Conservation (phyloP, 768 basidiomycete genomes). For the Amanita pallidorosea region DNA sequence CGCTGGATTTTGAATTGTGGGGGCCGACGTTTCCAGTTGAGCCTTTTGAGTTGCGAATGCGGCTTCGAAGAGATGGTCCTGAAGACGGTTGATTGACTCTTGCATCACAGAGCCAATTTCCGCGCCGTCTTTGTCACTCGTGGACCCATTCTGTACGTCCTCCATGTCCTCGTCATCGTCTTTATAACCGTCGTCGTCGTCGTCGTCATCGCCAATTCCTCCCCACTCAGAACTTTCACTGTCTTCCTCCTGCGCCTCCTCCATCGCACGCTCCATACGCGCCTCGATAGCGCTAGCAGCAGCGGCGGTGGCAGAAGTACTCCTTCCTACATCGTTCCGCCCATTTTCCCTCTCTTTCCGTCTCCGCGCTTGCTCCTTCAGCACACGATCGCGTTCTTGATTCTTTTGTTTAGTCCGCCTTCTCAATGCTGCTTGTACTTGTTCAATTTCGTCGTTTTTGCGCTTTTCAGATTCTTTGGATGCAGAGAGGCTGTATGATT, state of each 20-base stretch:
- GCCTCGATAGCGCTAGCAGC: neutral
- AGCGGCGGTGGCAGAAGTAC: neutral
- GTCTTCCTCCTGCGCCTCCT: neutral
- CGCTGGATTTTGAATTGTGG: neutral
- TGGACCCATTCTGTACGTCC: neutral
- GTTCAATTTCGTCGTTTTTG: neutral
- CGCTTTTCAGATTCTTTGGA: neutral
- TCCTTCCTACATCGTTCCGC: neutral
- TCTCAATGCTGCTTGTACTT: neutral
- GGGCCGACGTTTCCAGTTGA: neutral
- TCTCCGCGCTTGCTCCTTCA: conserved; percentile 5
- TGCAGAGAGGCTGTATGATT: neutral
- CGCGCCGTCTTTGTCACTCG: neutral
- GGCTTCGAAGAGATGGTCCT: conserved; percentile 4
- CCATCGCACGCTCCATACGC: conserved; percentile 5
- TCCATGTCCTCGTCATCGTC: neutral
- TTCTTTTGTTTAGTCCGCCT: conserved; percentile 2
- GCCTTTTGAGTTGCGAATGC: conserved; percentile 1
- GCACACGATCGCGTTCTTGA: neutral
- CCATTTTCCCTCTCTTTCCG: conserved; percentile 1
- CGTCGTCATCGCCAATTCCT: neutral
- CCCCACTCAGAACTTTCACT: neutral
- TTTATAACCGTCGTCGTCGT: too few species aligned
- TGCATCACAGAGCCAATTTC: neutral
- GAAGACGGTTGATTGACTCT: neutral